Evolutionary conservation across 495 filamentous ascomycete genomes (phyloP), one percentile per base, ranked within the genome.

Genomic region (Xylaria cubensis): DNA sequence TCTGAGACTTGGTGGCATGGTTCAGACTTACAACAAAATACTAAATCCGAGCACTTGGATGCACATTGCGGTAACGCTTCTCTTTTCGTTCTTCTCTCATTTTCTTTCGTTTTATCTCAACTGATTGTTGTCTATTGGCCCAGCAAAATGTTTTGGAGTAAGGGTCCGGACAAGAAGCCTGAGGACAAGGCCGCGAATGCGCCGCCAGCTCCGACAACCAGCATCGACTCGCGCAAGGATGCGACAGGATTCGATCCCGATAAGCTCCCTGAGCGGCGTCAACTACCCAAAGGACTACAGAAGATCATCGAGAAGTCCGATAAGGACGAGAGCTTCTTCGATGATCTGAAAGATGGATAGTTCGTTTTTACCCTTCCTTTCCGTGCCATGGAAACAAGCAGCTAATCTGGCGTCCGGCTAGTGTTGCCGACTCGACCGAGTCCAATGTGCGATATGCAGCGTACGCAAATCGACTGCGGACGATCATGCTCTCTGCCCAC

Each of bases 391-490:
- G 61, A 34, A 21, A 64, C n/a, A 36, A 67, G 69, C 67, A 17
- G 24, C 39, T 56, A 10, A 44, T 46, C 56, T 39, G 58, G 24
- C 66, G 64, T 64, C 74, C 26, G 41, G 41, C 51, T 55, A 53
- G 94, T 79, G 91, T 88, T 24, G 86, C 90, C 32, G 90, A 97
- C 72, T 91, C 94, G 8, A 98, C 94, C 53, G 92, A 97, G 62
- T 92, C 91, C 72, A 89, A 90, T 73, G 84, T 94, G 78, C 93
- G 96, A 74, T 99, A 97, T 81, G 96, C 95, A 62, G 96, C 93
- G 75, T 98, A 99, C 84, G 93, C 93, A 64, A 89, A 90, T 74
- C 90, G 95, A 68, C 82, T 95, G 72, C 92, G 94, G 72, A 99
- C 95, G 21, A 92, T 98, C 77, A 90, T 99, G 74, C 87, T 94